A percentile compares a stretch with the other conserved stretches of the same genome.
Conservation (phyloP, 352 stramenopile genomes). For the Aphanomyces cochlioides region DNA sequence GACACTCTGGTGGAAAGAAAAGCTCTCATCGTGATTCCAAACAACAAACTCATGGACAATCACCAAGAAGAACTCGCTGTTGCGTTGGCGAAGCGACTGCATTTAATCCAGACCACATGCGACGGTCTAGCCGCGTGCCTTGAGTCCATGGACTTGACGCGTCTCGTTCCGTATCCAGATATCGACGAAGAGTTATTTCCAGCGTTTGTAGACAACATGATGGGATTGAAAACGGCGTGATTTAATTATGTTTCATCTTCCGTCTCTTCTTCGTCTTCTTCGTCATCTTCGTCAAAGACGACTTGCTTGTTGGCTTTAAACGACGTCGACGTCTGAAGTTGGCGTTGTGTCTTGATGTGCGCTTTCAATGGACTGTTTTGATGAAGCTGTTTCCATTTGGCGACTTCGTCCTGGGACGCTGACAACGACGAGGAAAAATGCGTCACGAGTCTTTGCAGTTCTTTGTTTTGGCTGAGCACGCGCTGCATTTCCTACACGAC, state of each 20-base stretch:
- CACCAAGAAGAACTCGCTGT: slow-evolving; percentile 94
- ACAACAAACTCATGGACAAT: slow-evolving; percentile 96
- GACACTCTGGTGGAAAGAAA: slow-evolving; percentile 82
- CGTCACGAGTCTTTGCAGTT: slow-evolving; percentile 26
- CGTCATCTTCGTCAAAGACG: slow-evolving; percentile 25
- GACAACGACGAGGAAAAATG: slow-evolving; percentile 22
- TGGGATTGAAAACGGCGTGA: slow-evolving; percentile 27
- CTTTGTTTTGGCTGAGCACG: slow-evolving; percentile 18
- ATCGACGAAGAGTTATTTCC: slow-evolving; percentile 65
- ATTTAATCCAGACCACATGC: slow-evolving; percentile 55
- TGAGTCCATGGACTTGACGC: slow-evolving; percentile 39
- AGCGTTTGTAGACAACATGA: slow-evolving; percentile 53
- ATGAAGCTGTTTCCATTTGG: slow-evolving; percentile 2
- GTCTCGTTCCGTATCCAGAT: slow-evolving; percentile 51
- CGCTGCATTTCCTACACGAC: slow-evolving; percentile 17
- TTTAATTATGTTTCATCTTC: slow-evolving; percentile 9
- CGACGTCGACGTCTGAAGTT: slow-evolving; percentile 21
- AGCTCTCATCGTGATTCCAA: slow-evolving; percentile 91
- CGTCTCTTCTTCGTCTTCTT: slow-evolving; percentile 7
- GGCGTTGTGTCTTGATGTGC: neutral
- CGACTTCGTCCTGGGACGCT: slow-evolving; percentile 11
- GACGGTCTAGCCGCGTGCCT: slow-evolving; percentile 41
- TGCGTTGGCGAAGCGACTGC: slow-evolving; percentile 78
- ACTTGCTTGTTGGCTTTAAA: slow-evolving; percentile 17
- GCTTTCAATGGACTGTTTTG: neutral